Percentiles rank a stretch among this genome's conserved stretches.
phyloP scores from a whole-genome alignment of 495 filamentous ascomycete genomes.

The Aspergillus taichungensis region DNA sequence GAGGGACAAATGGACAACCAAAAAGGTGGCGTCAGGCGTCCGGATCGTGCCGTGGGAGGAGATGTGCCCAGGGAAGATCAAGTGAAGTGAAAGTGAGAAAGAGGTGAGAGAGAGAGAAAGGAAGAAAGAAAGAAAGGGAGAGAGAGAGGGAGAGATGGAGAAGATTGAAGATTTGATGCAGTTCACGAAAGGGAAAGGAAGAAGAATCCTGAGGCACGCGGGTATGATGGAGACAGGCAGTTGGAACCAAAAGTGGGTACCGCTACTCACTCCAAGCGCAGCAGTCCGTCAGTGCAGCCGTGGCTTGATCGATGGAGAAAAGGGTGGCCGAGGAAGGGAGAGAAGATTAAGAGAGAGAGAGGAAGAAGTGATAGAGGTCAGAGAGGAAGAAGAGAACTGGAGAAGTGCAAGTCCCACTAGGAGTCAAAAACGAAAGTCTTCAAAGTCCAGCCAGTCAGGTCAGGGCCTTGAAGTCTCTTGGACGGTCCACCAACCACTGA shows the following conservation, averaged over 20 bases:
- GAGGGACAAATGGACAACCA: constrained; percentile 16
- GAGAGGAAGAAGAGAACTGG: background rate
- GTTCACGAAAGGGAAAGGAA: background rate
- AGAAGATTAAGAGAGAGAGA: background rate
- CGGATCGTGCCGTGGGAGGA: background rate
- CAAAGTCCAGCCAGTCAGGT: background rate
- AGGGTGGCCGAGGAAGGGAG: background rate
- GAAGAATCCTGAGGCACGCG: background rate
- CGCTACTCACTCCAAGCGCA: too few relatives aligned
- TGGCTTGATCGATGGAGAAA: background rate
- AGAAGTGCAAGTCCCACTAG: too few relatives aligned
- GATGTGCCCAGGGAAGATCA: background rate
- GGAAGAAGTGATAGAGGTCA: background rate
- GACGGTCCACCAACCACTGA: too few relatives aligned
- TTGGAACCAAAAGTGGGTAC: too few relatives aligned
- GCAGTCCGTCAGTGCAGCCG: too few relatives aligned
- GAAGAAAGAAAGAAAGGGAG: constrained; percentile 10
- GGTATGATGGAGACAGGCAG: too few relatives aligned
- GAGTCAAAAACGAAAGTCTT: too few relatives aligned
- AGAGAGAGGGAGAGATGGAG: background rate
- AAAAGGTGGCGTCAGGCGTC: background rate
- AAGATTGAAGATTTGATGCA: constrained; percentile 1
- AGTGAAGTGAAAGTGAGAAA: background rate
- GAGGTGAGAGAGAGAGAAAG: constrained; percentile 6
- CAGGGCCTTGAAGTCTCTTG: too few relatives aligned